Conservation (phyloP, 129 eudicot species). For the Saposhnikovia divaricata region DNA sequence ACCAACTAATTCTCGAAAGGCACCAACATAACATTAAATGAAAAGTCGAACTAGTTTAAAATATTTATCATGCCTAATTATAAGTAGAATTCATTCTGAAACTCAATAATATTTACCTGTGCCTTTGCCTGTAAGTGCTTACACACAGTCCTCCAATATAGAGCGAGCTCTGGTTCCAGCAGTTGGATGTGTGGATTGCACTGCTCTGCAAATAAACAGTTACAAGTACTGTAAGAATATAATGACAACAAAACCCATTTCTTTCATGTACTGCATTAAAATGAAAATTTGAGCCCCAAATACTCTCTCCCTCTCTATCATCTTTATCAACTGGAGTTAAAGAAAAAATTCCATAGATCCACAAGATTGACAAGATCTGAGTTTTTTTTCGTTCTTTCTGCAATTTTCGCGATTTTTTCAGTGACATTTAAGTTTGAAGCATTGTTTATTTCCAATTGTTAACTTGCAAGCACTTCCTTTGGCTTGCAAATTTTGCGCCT, state of each 20-base stretch:
- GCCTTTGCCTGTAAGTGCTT: slow-evolving; percentile 71
- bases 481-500: neutral
- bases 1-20: neutral
- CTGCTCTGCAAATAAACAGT: slow-evolving; percentile 29
- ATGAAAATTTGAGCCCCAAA: neutral
- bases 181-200: slow-evolving; percentile 31
- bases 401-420: neutral
- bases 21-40: neutral
- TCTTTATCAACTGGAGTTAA: neutral
- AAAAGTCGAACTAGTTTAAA: neutral
- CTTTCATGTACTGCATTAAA: neutral
- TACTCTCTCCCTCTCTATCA: neutral
- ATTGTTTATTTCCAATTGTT: neutral
- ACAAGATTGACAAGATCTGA: neutral
- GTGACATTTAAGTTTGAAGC: neutral
- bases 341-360: neutral
- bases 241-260: neutral
- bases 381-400: neutral
- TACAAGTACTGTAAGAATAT: neutral
- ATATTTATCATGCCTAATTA: neutral
- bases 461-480: neutral
- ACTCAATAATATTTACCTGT: slow-evolving; percentile 32
- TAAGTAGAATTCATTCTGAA: neutral
- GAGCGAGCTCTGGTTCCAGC: slow-evolving; percentile 84
- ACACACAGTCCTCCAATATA: slow-evolving; percentile 81